Percentiles rank a stretch among this genome's conserved stretches.
Conservation (phyloP, 805 yeast genomes). For the Lipomyces spencermartinsiae region DNA sequence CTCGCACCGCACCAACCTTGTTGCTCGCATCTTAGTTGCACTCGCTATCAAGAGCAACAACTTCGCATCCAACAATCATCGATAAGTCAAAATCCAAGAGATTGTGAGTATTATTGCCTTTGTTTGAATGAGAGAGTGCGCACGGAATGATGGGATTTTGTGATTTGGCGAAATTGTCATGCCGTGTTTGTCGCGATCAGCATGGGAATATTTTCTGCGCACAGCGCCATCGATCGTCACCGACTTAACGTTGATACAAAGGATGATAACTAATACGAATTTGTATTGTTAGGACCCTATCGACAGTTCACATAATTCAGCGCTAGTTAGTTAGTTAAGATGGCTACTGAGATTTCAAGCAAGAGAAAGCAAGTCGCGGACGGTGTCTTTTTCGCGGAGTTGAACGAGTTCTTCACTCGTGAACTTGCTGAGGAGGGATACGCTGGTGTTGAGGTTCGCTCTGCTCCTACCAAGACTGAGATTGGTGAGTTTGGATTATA, state of each 20-base stretch:
- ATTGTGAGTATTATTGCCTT: background rate
- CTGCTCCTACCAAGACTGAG: constrained; percentile 97
- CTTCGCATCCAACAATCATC: background rate
- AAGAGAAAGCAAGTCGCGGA: constrained; percentile 99
- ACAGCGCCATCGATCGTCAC: background rate
- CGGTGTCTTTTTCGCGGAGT: constrained; percentile 99
- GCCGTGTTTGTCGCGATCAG: background rate
- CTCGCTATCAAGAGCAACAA: background rate
- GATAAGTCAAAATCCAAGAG: background rate
- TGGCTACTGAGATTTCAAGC: constrained; percentile 73
- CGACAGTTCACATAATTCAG: background rate
- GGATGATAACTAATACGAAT: background rate
- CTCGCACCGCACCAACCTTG: background rate
- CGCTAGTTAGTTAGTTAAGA: constrained; percentile 20
- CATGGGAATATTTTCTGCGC: background rate
- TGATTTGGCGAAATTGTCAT: background rate
- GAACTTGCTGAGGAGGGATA: constrained; percentile 99
- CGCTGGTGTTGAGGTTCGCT: constrained; percentile 99
- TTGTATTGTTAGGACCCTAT: background rate
- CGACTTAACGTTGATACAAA: background rate
- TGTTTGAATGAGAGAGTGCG: background rate
- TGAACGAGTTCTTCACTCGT: constrained; percentile 99
- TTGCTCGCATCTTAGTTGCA: background rate
- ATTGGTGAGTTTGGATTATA: constrained; percentile 49
- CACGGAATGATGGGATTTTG: background rate